Conservation (phyloP, 345 rosid species). For the Aquilaria yunnanensis region DNA sequence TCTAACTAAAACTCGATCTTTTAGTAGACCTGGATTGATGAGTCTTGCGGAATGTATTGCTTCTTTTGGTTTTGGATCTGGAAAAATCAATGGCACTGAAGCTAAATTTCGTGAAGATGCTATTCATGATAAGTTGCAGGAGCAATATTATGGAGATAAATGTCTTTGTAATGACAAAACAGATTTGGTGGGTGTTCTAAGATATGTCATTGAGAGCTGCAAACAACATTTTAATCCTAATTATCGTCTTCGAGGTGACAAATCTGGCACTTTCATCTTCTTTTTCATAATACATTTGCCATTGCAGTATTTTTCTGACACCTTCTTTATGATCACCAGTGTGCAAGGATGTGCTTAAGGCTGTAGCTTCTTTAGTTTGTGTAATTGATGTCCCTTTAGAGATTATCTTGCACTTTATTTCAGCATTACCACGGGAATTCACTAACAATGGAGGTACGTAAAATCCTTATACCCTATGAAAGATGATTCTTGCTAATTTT, state of each 20-base stretch:
- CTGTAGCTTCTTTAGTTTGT: conserved; percentile 51
- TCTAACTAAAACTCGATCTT: conserved; percentile 58
- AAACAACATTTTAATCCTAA: conserved; percentile 90
- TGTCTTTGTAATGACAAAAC: conserved; percentile 26
- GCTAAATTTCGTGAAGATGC: conserved; percentile 20
- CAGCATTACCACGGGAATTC: conserved; percentile 74
- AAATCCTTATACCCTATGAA: neutral
- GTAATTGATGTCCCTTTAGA: conserved; percentile 58
- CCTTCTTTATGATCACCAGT: conserved; percentile 34
- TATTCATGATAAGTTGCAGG: conserved; percentile 17
- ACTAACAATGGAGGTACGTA: conserved; percentile 73
- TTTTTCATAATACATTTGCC: conserved; percentile 12
- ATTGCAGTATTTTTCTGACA: conserved; percentile 4
- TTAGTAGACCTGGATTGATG: conserved; percentile 92
- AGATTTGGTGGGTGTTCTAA: conserved; percentile 55
- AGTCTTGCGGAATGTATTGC: conserved; percentile 74
- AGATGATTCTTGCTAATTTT: too few relatives aligned
- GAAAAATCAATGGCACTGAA: conserved; percentile 19
- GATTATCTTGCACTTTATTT: conserved; percentile 60
- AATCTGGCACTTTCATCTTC: conserved; percentile 17
- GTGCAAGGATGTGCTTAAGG: conserved; percentile 54
- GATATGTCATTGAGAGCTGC: conserved; percentile 84
- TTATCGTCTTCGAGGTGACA: conserved; percentile 81
- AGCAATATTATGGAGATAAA: conserved; percentile 23
- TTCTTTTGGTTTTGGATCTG: conserved; percentile 47